Conservation (phyloP, 306 rosid species). For the Vigna nakashimae region DNA sequence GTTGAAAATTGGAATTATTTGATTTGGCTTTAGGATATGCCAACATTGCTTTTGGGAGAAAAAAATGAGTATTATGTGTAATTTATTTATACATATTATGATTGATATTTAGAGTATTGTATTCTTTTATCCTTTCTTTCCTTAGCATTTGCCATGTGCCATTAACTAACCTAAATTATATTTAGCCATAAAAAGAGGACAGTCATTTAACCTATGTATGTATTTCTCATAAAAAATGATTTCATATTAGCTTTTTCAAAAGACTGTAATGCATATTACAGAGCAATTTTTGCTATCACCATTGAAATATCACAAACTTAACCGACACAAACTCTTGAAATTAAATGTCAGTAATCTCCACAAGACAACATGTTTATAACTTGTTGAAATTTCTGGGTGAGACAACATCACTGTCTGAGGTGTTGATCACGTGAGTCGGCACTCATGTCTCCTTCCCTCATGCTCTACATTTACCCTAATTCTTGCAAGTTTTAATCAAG, state of each 20-base stretch:
- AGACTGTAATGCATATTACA: no score
- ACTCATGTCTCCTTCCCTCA: not conserved
- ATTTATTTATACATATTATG: constrained; percentile 30
- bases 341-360: not conserved
- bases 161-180: no score
- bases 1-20: constrained; percentile 35
- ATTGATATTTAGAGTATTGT: constrained; percentile 11
- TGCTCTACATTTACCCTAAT: not conserved
- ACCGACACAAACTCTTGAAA: not conserved
- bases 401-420: not conserved
- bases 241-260: no score
- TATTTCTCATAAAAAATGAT: no score
- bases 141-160: not conserved
- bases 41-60: constrained; percentile 24
- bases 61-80: not conserved
- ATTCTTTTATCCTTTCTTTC: constrained; percentile 27
- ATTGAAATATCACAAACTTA: not conserved
- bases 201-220: no score
- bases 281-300: not conserved
- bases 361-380: not conserved
- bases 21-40: constrained; percentile 7
- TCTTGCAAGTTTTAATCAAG: not conserved
- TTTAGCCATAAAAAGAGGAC: no score
- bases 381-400: not conserved
- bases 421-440: not conserved